Conservation (phyloP, 129 eudicot genomes). For the Arctium minus region DNA sequence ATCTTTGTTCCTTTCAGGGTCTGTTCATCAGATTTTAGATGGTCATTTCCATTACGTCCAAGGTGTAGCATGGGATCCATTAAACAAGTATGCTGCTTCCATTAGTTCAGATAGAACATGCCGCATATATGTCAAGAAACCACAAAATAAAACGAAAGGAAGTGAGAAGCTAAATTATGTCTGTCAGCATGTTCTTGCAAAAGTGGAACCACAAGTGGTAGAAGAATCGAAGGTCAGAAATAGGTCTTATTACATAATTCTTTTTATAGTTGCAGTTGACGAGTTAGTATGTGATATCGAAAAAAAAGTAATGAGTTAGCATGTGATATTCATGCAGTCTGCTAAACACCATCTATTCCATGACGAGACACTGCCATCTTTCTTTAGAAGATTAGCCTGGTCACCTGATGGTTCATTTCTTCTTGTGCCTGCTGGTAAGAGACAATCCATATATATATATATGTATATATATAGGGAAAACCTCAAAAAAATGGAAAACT, state of each 20-base stretch:
- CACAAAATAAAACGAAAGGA: constrained; percentile 73
- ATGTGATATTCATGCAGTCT: constrained; percentile 48
- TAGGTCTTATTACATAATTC: neutral
- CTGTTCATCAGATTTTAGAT: constrained; percentile 95
- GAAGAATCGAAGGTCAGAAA: constrained; percentile 75
- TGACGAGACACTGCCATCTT: constrained; percentile 97
- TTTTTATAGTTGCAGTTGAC: constrained; percentile 12
- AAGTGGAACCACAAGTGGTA: constrained; percentile 61
- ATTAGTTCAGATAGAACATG: constrained; percentile 96
- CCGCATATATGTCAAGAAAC: constrained; percentile 75
- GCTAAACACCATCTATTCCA: constrained; percentile 76
- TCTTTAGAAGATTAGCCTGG: constrained; percentile 97
- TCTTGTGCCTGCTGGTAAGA: constrained; percentile 94
- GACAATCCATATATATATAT: neutral
- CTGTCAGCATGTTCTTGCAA: constrained; percentile 77
- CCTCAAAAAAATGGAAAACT: too few relatives aligned
- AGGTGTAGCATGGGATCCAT: constrained; percentile 98
- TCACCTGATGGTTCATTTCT: constrained; percentile 97
- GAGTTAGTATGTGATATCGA: constrained; percentile 15
- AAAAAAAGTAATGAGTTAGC: neutral
- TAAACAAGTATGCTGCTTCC: constrained; percentile 81
- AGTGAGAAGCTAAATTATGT: constrained; percentile 62
- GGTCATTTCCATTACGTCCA: constrained; percentile 94
- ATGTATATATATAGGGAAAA: neutral
- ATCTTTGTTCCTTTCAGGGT: constrained; percentile 41